Base-by-base conservation (phyloP, 2,329 filamentous ascomycete genomes). In the Calonectria henricotiae region DNA sequence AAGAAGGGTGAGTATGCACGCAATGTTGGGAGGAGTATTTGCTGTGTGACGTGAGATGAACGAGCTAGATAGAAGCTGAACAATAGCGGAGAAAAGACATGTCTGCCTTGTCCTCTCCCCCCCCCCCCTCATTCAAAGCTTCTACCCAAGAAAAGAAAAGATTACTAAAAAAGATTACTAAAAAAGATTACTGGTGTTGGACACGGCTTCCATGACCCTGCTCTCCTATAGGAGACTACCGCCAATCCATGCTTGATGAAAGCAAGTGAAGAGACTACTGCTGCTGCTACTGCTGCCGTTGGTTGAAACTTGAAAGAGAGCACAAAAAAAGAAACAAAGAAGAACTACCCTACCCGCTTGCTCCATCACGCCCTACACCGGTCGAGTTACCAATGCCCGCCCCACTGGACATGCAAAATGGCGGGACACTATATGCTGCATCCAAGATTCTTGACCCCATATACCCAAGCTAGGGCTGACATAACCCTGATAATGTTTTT, bases 291-390 rank as follows among this genome's bases (percentile, higher is more conserved):
- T 49, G 25, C 46, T 49, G 46, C 13, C 12, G 32, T 55, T 37
- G 51, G 51, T 55, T 55, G 51, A 55, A 55, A 23, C 20, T 15
- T 7, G 7, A 13, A 20, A 37, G 5, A 23, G 35, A 37, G 35
- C 35, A 35, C 35, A 20, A 15, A 6, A 41, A 5, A 41, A 43
- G 12, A 43, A 43, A 43, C 37, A 39, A 39, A 39, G 13, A 39
- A 20, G n/a, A n/a, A 43, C 41, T 43, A 55, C 30, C 51, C n/a
- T 37, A 11, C n/a, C 32, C 46, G 46, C 30, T 35, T 55, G 51
- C 51, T 55, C 51, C 51, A 23, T 55, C 30, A 6, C 51, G 51
- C 51, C 32, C 51, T 55, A 35, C 51, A 55, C 49, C 27, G 27
- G 27, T 30, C 47, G 8, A 51, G 12, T 35, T 35, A 55, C 32